Percentiles rank a stretch among this genome's conserved stretches.
Conservation (phyloP, 306 rosid species). For the Lablab purpureus region DNA sequence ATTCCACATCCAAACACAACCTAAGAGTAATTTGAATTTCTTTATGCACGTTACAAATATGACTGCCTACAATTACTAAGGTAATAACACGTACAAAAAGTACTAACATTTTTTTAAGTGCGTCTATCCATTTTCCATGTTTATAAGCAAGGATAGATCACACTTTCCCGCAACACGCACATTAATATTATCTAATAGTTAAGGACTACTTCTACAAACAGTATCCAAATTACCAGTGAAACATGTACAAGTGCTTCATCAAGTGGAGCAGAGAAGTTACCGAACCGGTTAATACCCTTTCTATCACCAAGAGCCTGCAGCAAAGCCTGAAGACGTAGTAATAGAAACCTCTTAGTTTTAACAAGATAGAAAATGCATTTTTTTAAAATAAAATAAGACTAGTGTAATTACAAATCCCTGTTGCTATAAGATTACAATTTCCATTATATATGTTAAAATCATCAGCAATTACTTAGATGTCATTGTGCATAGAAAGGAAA, state of each 20-base stretch:
- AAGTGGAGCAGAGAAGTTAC: slow-evolving; percentile 95
- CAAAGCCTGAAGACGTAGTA: slow-evolving; percentile 68
- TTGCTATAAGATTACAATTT: neutral
- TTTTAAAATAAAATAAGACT: neutral
- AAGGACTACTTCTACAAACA: slow-evolving; percentile 13
- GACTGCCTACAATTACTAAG: neutral
- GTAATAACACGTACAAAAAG: neutral
- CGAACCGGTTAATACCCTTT: slow-evolving; percentile 94
- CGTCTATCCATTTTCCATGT: slow-evolving; percentile 17
- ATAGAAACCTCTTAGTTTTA: slow-evolving; percentile 35
- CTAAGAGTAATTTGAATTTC: neutral
- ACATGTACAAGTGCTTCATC: slow-evolving; percentile 95
- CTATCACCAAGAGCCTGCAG: slow-evolving; percentile 95
- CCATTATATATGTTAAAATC: slow-evolving; percentile 1
- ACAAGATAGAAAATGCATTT: slow-evolving; percentile 21
- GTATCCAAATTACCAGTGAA: slow-evolving; percentile 70
- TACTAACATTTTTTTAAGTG: neutral
- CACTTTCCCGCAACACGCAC: slow-evolving; percentile 5
- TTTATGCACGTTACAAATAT: neutral
- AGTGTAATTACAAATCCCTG: neutral
- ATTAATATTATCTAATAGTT: neutral
- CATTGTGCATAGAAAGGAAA: slow-evolving; percentile 29
- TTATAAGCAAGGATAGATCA: slow-evolving; percentile 33
- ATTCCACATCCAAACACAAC: no score
- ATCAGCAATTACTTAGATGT: slow-evolving; percentile 7